Evolutionary conservation across 2,329 filamentous ascomycete genomes (phyloP).

Genomic region (Neofusicoccum ribis): DNA sequence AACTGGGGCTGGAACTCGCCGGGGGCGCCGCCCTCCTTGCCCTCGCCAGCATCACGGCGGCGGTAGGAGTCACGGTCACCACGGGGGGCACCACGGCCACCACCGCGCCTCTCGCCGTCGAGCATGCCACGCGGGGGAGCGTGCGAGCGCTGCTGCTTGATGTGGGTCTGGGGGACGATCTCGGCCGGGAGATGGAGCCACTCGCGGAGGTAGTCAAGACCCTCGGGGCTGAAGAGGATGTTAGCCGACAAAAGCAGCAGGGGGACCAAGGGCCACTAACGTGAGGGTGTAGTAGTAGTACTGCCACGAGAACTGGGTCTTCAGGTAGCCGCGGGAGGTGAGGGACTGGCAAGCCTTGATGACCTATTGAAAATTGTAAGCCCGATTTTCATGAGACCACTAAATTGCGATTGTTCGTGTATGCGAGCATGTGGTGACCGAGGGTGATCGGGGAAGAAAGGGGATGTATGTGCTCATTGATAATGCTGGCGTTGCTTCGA

Average conservation of each 20-base stretch:
- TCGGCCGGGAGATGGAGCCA: slow-evolving; percentile 99
- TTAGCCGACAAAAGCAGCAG: neutral
- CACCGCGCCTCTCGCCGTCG: slow-evolving; percentile 31
- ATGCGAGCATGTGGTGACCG: slow-evolving; percentile 9
- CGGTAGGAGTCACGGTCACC: slow-evolving; percentile 89
- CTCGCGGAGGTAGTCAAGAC: slow-evolving; percentile 99
- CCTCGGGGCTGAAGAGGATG: slow-evolving; percentile 64
- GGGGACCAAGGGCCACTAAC: slow-evolving; percentile 22
- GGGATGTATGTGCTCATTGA: neutral
- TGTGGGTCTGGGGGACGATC: slow-evolving; percentile 99
- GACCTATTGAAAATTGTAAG: slow-evolving; percentile 50
- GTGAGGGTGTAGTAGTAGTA: slow-evolving; percentile 98
- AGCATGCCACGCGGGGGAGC: slow-evolving; percentile 98
- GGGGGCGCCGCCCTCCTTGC: slow-evolving; percentile 39
- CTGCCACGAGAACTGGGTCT: slow-evolving; percentile 90
- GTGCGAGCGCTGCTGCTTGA: slow-evolving; percentile 99
- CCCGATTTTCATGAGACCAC: neutral
- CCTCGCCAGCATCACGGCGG: slow-evolving; percentile 70
- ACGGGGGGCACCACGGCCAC: slow-evolving; percentile 51
- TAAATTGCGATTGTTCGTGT: no score
- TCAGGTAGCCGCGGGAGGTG: slow-evolving; percentile 96
- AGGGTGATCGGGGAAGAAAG: neutral
- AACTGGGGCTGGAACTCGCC: slow-evolving; percentile 47
- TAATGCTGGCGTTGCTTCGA: neutral
- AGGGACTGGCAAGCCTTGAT: slow-evolving; percentile 99